Conservation (phyloP, 192 early-diverging fungal species). For the Entophlyctis luteolus region DNA sequence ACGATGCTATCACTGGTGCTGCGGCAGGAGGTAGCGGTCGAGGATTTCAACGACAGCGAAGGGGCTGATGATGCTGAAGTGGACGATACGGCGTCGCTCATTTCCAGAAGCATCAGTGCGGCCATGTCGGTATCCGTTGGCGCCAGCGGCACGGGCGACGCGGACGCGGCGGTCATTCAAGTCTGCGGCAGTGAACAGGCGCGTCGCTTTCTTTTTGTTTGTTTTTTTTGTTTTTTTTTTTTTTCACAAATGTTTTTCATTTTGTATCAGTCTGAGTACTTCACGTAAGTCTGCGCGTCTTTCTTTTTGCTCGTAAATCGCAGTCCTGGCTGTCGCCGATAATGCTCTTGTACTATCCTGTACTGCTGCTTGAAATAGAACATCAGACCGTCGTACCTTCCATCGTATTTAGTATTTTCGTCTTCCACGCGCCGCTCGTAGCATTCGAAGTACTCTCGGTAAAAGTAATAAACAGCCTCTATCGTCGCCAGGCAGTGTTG, state of each 20-base stretch:
- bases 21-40: no score
- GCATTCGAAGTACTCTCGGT: slow-evolving; percentile 69
- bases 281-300: slow-evolving; percentile 37
- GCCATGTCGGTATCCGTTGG: no score
- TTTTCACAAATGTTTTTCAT: neutral
- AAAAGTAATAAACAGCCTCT: slow-evolving; percentile 93
- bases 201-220: no score
- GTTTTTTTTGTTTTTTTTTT: neutral
- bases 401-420: slow-evolving; percentile 37
- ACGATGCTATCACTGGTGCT: no score
- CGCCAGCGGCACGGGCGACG: no score
- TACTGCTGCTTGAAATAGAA: slow-evolving; percentile 86
- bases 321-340: slow-evolving; percentile 57
- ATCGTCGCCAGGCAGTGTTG: slow-evolving; percentile 83
- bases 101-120: no score
- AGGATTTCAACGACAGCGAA: no score
- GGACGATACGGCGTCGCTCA: no score
- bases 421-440: neutral
- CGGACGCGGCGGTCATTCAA: no score
- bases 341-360: slow-evolving; percentile 75
- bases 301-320: slow-evolving; percentile 49
- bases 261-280: slow-evolving; percentile 23
- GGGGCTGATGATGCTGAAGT: no score
- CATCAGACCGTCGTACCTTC: slow-evolving; percentile 82
- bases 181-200: no score